A percentile compares a stretch with the other conserved stretches of the same genome.
These are phyloP conservation scores for Rhododendron vialii DNA, from an alignment of 148 eudicot species.

Conservation along the genomic window DNA sequence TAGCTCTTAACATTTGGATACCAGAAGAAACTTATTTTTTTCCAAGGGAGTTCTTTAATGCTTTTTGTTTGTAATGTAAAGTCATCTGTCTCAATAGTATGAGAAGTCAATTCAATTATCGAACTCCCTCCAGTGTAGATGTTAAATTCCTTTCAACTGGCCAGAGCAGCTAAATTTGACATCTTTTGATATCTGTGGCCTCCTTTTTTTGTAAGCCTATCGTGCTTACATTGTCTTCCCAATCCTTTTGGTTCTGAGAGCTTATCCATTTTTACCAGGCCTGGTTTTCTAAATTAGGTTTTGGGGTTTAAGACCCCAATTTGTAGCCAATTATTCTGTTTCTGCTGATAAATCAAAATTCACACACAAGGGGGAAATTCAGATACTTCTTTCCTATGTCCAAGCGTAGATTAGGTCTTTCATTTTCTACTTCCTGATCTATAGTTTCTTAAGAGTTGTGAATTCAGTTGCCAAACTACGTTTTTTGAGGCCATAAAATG, in stretches of 20 bases:
- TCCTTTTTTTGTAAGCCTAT: too few species aligned
- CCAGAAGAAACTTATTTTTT: not conserved
- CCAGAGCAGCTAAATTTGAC: not conserved
- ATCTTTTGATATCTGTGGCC: too few species aligned
- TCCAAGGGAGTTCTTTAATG: not conserved
- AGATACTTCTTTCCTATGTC: not conserved
- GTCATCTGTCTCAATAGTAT: not conserved
- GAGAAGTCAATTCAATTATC: not conserved
- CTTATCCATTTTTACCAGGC: not conserved
- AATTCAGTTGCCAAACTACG: not conserved
- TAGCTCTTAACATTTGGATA: not conserved
- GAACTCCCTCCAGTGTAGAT: not conserved
- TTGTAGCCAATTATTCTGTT: not conserved
- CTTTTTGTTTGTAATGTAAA: not conserved
- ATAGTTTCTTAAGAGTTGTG: not conserved
- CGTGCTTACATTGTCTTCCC: too few species aligned
- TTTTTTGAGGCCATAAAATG: not conserved
- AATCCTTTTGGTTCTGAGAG: not conserved
- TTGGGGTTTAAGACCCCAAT: not conserved
- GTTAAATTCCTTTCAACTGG: not conserved
- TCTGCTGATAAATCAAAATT: not conserved
- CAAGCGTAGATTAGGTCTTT: not conserved
- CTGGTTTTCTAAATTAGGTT: not conserved
- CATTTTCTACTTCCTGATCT: not conserved
- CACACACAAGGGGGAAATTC: not conserved